Base-by-base conservation (phyloP, 345 rosid species). In the Rhodamnia rubescens region DNA sequence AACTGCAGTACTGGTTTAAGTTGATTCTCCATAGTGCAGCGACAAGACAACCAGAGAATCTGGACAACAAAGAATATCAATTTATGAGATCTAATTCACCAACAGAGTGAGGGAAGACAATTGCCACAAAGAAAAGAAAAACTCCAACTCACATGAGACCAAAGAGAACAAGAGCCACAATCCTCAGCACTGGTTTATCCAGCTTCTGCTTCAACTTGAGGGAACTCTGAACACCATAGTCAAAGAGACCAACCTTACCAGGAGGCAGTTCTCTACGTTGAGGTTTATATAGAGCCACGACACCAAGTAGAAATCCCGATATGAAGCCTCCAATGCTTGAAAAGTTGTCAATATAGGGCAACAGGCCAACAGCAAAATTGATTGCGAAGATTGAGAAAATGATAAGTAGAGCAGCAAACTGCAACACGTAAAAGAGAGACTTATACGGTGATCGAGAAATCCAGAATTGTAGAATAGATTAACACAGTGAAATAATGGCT, bases 281-380 rank as follows among this genome's bases (percentile, higher is more conserved):
- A 87, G 98, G 98, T 42, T 93, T 89, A 89, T 90, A 92, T 56
- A 95, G 51, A 86, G 95, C 90, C 69, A 87, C 92, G 78, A 95
- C 88, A 52, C 99, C 99, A 57, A 96, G 95, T 57, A 95, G 93
- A 57, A 91, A 64, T 83, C 98, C 98, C 26, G 98, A 92, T 59
- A 94, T 57, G 86, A 97, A 89, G 59, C 98, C 98, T 32, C 97
- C 99, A 75, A 93, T 90, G 88, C 89, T 94, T 24, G 98, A 90
- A 83, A 94, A 95, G 84, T 94, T 97, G 91, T 90, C 94, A 51
- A 92, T 81, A 82, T 88, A 92, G 53, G 98, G 98, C 50, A 96
- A 93, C 90, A 97, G 91, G 40, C 99, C 96, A 74, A 94, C 86
- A 84, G 89, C 87, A 83, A 94, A 89, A 87, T 97, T 94, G 88